A percentile compares a stretch with the other conserved stretches of the same genome.
Conservation (phyloP, 2,329 filamentous ascomycete genomes). For the Xylariaceae sp. region DNA sequence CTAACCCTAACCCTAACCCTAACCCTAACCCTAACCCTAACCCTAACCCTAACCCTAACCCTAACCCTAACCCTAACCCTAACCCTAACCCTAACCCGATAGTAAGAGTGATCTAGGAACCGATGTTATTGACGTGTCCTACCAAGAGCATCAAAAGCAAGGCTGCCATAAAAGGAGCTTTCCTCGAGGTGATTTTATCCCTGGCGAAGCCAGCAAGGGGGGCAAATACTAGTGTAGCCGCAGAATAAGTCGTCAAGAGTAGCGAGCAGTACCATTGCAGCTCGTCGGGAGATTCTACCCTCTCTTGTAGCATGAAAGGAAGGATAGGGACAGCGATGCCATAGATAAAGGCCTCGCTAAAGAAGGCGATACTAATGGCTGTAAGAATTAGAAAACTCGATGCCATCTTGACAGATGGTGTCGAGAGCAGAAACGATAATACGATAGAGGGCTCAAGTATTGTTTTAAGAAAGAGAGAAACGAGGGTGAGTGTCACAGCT, state of each 20-base stretch:
- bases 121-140: background rate
- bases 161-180: background rate
- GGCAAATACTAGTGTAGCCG: background rate
- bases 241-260: background rate
- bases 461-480: no score
- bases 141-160: background rate
- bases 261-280: conserved; percentile 1
- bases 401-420: background rate
- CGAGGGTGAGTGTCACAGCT: no score
- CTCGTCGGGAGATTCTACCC: background rate
- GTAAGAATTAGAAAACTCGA: background rate
- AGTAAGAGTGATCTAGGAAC: no score
- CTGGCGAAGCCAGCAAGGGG: background rate
- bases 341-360: background rate
- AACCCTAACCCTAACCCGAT: no score
- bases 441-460: background rate
- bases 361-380: background rate
- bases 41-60: no score
- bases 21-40: no score
- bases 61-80: no score
- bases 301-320: background rate
- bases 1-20: no score
- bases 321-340: conserved; percentile 1
- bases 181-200: background rate
- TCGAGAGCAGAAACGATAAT: background rate